Evolutionary conservation across 768 basidiomycete genomes (phyloP), one percentile per base, ranked within the genome.

Genomic region (Leucocoprinus sp.): DNA sequence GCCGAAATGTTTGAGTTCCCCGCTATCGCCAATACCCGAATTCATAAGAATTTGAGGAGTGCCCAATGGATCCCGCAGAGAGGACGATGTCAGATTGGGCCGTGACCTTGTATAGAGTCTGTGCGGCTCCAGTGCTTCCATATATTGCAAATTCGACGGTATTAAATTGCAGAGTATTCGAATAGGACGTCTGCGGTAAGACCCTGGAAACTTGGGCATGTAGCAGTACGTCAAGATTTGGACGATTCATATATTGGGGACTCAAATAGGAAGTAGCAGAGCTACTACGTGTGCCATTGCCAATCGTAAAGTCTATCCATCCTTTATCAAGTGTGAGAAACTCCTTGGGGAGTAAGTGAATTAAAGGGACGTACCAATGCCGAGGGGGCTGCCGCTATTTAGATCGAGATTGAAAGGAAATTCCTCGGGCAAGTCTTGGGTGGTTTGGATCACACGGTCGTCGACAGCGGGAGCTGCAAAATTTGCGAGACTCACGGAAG

Each of bases 41-140:
- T 55, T 50, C 35, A 60, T 26, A 12, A 63, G 54, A 12, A 63
- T 54, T 18, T 55, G 54, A 8, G 63, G 60, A 3, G 57, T 60
- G 9, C 58, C 63, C 60, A 35, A 59, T 54, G 5, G 55, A 43
- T 19, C 64, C 64, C 2, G 62, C 60, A 18, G 62, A 61, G 11
- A 66, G 56, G 26, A 66, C 55, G 17, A 66, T 49, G 42, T 65
- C 64, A n/a, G n/a, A n/a, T n/a, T n/a, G n/a, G n/a, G n/a, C n/a
- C n/a, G n/a, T n/a, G n/a, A n/a, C n/a, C n/a, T n/a, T n/a, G n/a
- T n/a, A n/a, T n/a, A n/a, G n/a, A n/a, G n/a, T n/a, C n/a, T n/a
- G n/a, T n/a, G n/a, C n/a, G n/a, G n/a, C 37, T 31, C n/a, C n/a
- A n/a, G 31, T 31, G 3, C n/a, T 27, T 19, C 39, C 39, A 15